A percentile compares a stretch with the other conserved stretches of the same genome.
Evolutionary conservation across 208 protist species (phyloP).

Genomic region (Acanthamoeba rhysodes): DNA sequence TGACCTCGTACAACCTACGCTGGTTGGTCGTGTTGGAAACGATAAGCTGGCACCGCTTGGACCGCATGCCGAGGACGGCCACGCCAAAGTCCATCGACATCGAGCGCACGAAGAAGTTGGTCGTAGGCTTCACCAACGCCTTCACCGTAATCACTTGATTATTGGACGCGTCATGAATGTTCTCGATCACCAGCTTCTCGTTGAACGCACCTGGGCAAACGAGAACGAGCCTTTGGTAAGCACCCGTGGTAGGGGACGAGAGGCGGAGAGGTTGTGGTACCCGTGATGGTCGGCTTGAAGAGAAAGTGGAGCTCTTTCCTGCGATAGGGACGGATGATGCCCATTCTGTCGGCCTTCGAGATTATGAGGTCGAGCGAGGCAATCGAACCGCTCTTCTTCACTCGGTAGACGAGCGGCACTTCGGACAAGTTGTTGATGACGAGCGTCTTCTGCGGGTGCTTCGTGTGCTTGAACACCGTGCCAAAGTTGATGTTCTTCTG

Average conservation of each 20-base stretch:
- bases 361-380: conserved; percentile 85
- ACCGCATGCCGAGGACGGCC: conserved; percentile 77
- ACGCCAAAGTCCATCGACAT: conserved; percentile 81
- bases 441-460: conserved; percentile 79
- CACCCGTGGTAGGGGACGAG: background rate
- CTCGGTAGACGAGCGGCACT: conserved; percentile 87
- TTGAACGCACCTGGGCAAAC: conserved; percentile 81
- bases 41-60: conserved; percentile 76
- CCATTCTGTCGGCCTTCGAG: conserved; percentile 80
- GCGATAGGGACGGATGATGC: conserved; percentile 85
- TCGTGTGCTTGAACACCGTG: conserved; percentile 74
- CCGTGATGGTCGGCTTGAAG: conserved; percentile 85
- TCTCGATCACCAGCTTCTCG: conserved; percentile 87
- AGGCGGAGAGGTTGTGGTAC: conserved; percentile 48
- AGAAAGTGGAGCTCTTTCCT: conserved; percentile 86
- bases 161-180: conserved; percentile 84
- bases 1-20: conserved; percentile 78
- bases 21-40: conserved; percentile 81
- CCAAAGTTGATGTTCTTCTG: conserved; percentile 90
- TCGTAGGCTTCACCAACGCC: conserved; percentile 78
- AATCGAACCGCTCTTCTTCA: conserved; percentile 84
- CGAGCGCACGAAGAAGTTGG: conserved; percentile 82
- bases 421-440: conserved; percentile 87
- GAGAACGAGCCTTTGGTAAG: no score
- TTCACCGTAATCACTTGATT: conserved; percentile 84